Base-by-base conservation (phyloP, 257 asterid species). In the Capsicum rhomboideum region DNA sequence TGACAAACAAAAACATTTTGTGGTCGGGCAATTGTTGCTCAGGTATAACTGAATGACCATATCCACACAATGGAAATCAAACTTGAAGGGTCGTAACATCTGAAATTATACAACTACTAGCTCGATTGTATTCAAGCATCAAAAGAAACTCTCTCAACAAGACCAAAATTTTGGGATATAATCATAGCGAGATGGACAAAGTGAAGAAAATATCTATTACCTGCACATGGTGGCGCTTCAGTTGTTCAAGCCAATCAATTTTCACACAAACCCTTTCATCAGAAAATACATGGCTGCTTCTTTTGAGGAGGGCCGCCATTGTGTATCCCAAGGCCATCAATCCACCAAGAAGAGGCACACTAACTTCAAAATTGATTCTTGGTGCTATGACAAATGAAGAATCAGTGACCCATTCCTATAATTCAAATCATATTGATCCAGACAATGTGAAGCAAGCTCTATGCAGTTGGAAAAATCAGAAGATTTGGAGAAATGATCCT, bases 311-410 rank as follows among this genome's bases (percentile, higher is more conserved):
- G 83, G 98, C 90, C 44, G 98, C 99, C 87, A 97, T 97, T 78
- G 98, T 95, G 88, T 97, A 97, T 83, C 99, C 99, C 93, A 97
- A 87, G 63, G 99, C 98, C 99, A 97, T 97, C 83, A 97, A 85
- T 61, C 99, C 99, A 83, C 99, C 99, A 79, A 97, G 98, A 87
- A 97, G 99, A 78, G 98, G 92, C 44, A 97, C 99, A 82, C 98
- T 91, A 79, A 97, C 99, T 93, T 97, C 99, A 88, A 97, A 97
- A 34, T 97, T 95, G 85, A 97, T 97, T 91, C 99, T 97, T 84
- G 99, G 99, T 83, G 99, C 93, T 92, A 97, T 97, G 74, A 97
- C 97, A 86, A 97, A 95, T 58, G 99, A 98, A 88, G 92, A 85
- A 85, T 95, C 99, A 6, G 95, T 92, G 80, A 97, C 98, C 98